Evolutionary conservation across 1,284 basidiomycete species (phyloP).

Genomic region (Ganoderma meredithae): DNA sequence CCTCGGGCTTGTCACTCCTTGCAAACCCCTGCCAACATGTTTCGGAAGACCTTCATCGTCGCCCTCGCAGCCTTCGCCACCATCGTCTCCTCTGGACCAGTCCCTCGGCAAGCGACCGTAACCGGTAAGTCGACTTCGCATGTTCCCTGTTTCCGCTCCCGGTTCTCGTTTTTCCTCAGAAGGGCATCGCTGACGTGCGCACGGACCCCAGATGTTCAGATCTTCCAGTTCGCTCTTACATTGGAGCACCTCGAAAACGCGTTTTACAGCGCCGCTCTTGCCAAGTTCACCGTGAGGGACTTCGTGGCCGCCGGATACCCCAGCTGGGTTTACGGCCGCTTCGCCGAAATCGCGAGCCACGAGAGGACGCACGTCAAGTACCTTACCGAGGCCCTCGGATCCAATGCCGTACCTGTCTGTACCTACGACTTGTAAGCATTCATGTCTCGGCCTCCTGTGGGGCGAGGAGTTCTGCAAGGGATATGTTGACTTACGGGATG

Average conservation of each 20-base stretch:
- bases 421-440: conserved; percentile 62
- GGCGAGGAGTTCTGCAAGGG: not conserved
- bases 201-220: conserved; percentile 28
- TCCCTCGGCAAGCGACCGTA: not conserved
- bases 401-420: conserved; percentile 59
- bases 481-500: not conserved
- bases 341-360: conserved; percentile 63
- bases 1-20: not conserved
- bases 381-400: conserved; percentile 59
- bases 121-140: conserved; percentile 2
- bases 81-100: not conserved
- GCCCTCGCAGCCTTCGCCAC: not conserved
- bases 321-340: conserved; percentile 56
- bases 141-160: not conserved
- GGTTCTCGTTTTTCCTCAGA: not conserved
- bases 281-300: conserved; percentile 52
- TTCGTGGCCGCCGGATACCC: conserved; percentile 63
- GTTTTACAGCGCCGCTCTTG: conserved; percentile 62
- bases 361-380: conserved; percentile 56
- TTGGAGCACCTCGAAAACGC: conserved; percentile 75
- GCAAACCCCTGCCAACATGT: conserved; percentile 1
- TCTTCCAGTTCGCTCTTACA: conserved; percentile 67
- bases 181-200: not conserved
- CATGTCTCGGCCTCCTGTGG: not conserved
- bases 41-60: not conserved